Evolutionary conservation across 768 basidiomycete genomes (phyloP).

Genomic region (Antrodiella citrinella): DNA sequence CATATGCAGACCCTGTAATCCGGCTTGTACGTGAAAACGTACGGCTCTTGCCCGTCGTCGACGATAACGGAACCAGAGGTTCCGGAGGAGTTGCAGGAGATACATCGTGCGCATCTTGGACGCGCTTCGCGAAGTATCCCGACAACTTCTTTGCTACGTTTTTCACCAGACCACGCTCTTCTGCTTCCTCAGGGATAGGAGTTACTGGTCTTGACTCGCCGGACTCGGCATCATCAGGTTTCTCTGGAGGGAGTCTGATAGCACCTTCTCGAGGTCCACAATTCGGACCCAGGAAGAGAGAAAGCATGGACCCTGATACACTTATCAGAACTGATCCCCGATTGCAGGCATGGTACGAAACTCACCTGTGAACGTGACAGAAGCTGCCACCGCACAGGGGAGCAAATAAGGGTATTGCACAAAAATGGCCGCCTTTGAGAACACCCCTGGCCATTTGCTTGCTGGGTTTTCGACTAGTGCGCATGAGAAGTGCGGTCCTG

Average conservation of each 20-base stretch:
- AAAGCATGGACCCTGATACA: conserved; percentile 67
- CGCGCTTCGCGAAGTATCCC: conserved; percentile 48
- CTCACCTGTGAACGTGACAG: conserved; percentile 65
- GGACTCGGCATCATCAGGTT: conserved; percentile 26
- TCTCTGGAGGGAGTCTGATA: conserved; percentile 79
- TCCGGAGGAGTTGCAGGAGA: conserved; percentile 29
- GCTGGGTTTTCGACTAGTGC: conserved; percentile 72
- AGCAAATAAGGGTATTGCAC: conserved; percentile 83
- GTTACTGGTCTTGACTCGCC: not conserved
- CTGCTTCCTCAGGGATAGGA: conserved; percentile 28
- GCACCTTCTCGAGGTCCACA: conserved; percentile 84
- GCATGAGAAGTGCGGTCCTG: conserved; percentile 13
- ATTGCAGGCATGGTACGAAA: not conserved
- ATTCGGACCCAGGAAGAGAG: conserved; percentile 84
- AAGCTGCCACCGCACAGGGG: conserved; percentile 72
- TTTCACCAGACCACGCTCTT: conserved; percentile 25
- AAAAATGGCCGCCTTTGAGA: conserved; percentile 60
- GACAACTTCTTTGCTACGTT: conserved; percentile 51
- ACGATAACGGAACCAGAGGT: conserved; percentile 36
- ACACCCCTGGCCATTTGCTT: conserved; percentile 75
- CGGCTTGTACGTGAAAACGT: conserved; percentile 50
- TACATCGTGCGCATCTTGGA: conserved; percentile 31
- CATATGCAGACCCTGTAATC: conserved; percentile 73
- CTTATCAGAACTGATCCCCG: no score
- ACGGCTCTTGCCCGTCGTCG: conserved; percentile 30